These are phyloP conservation scores for Boletus barrowsii DNA, from an alignment of 768 basidiomycete species.

Conservation along the genomic window DNA sequence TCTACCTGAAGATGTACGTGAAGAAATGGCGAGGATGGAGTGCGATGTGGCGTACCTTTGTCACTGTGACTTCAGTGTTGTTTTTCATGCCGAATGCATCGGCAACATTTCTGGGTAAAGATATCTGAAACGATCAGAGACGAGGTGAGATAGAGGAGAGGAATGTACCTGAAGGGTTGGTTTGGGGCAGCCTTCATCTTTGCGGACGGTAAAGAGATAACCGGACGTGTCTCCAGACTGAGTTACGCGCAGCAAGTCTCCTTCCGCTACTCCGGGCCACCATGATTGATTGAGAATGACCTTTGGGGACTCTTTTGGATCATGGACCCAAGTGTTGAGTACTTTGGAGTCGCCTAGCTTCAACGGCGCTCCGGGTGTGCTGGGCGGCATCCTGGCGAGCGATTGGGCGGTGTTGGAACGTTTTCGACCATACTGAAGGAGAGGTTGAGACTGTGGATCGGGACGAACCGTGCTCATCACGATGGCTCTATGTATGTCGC, in stretches of 20 bases:
- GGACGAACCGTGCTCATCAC: slow-evolving; percentile 59
- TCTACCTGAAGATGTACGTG: slow-evolving; percentile 53
- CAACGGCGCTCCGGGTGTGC: slow-evolving; percentile 36
- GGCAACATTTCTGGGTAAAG: slow-evolving; percentile 68
- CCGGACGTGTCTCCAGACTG: slow-evolving; percentile 40
- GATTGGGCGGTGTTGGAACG: slow-evolving; percentile 78
- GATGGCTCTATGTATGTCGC: not conserved
- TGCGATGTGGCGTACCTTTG: slow-evolving; percentile 47
- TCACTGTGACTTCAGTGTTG: slow-evolving; percentile 66
- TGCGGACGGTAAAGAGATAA: slow-evolving; percentile 66
- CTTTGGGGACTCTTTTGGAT: slow-evolving; percentile 53
- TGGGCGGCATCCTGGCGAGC: slow-evolving; percentile 45
- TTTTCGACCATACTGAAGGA: slow-evolving; percentile 51
- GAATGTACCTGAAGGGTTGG: slow-evolving; percentile 59
- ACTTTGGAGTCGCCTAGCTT: slow-evolving; percentile 60
- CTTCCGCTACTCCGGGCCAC: slow-evolving; percentile 78
- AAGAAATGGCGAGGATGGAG: slow-evolving; percentile 6
- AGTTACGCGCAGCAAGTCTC: slow-evolving; percentile 65
- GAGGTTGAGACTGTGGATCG: slow-evolving; percentile 51
- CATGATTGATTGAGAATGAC: slow-evolving; percentile 70
- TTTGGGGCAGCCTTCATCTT: slow-evolving; percentile 57
- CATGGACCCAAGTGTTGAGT: slow-evolving; percentile 74
- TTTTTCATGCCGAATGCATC: slow-evolving; percentile 70
- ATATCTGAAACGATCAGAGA: slow-evolving; percentile 48
- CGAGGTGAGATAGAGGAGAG: not conserved